Conservation (phyloP, 176 grass and related monocot species). For the Zea mays region Zm-B73-REFERENCE-NAM-5.0 NC_050098.1:235485501-235486000, state of each 20-base stretch:
- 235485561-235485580: slow-evolving; percentile 98
- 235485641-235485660: slow-evolving; percentile 93
- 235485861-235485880: too few species aligned
- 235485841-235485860: too few species aligned
- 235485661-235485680: neutral
- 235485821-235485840: too few species aligned
- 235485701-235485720: neutral
- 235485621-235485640: slow-evolving; percentile 91
- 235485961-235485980: neutral
- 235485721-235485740: neutral
- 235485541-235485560: slow-evolving; percentile 93
- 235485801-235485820: too few species aligned
- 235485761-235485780: neutral
- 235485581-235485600: slow-evolving; percentile 99
- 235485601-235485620: slow-evolving; percentile 99
- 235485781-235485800: neutral
- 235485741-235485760: neutral
- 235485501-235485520: slow-evolving; percentile 99
- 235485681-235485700: neutral
- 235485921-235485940: too few species aligned
- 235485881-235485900: too few species aligned
- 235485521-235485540: slow-evolving; percentile 94
- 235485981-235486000: neutral
- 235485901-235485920: too few species aligned
- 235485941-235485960: too few species aligned